Conservation (phyloP, 148 eudicot species). For the Cornus kousa region DNA sequence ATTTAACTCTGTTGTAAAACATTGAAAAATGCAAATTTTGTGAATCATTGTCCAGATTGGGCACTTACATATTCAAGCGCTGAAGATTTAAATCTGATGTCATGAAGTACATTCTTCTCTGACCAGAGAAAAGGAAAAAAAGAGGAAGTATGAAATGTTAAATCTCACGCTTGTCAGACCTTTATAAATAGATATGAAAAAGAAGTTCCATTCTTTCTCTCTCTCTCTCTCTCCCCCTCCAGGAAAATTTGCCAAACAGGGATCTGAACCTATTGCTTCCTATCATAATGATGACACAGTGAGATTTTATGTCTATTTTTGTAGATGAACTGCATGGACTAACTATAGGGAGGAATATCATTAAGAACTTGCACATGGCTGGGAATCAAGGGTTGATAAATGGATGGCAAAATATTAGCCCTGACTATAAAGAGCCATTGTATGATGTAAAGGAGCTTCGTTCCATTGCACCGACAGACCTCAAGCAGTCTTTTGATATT, state of each 20-base stretch:
- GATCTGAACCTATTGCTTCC: background rate
- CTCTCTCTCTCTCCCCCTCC: background rate
- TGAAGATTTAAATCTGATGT: constrained; percentile 1
- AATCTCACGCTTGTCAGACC: background rate
- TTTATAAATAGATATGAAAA: background rate
- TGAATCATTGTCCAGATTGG: background rate
- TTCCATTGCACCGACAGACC: constrained; percentile 84
- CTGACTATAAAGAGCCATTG: constrained; percentile 70
- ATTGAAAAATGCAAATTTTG: background rate
- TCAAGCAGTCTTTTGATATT: constrained; percentile 87
- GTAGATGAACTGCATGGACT: constrained; percentile 98
- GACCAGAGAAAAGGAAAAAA: background rate
- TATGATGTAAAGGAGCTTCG: constrained; percentile 86
- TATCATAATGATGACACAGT: background rate
- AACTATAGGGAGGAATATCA: constrained; percentile 81
- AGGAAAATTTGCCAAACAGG: background rate
- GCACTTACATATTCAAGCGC: background rate
- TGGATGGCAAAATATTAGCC: constrained; percentile 23
- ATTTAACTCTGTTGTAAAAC: background rate
- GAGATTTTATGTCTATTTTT: constrained; percentile 17
- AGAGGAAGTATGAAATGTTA: background rate
- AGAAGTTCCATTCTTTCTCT: background rate
- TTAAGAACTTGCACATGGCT: constrained; percentile 85
- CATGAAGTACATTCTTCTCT: background rate
- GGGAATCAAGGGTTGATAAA: constrained; percentile 44